A percentile compares a stretch with the other conserved stretches of the same genome.
Evolutionary conservation across 768 basidiomycete species (phyloP).

Genomic region (Jaapia argillacea): DNA sequence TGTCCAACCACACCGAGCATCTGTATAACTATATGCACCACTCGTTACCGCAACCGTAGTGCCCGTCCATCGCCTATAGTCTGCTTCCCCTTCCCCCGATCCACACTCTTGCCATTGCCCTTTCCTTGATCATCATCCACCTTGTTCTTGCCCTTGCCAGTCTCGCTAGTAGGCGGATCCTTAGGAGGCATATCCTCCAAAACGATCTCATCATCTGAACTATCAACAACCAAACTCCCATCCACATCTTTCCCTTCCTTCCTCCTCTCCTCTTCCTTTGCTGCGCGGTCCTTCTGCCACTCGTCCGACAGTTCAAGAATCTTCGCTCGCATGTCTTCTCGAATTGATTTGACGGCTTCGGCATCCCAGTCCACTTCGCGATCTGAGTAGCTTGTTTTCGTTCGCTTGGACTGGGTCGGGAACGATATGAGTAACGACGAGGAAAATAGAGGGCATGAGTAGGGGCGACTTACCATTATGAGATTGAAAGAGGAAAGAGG

Average conservation of each 20-base stretch:
- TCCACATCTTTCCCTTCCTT: slow-evolving; percentile 19
- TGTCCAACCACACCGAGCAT: no score
- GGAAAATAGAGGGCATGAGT: slow-evolving; percentile 8
- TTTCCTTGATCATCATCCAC: no score
- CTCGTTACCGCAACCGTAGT: no score
- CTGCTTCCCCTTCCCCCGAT: no score
- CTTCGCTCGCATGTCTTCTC: slow-evolving; percentile 31
- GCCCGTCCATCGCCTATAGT: no score
- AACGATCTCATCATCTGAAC: slow-evolving; percentile 31
- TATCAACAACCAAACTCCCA: slow-evolving; percentile 15
- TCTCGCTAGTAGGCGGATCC: background rate
- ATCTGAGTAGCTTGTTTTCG: slow-evolving; percentile 23
- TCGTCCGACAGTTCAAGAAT: slow-evolving; percentile 36
- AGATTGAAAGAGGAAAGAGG: slow-evolving; percentile 40
- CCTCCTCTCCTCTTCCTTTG: slow-evolving; percentile 21
- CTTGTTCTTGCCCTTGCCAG: background rate
- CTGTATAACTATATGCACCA: no score
- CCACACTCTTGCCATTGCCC: no score
- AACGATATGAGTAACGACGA: background rate
- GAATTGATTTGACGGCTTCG: slow-evolving; percentile 31
- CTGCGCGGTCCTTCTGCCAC: slow-evolving; percentile 17
- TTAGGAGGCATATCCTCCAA: slow-evolving; percentile 17
- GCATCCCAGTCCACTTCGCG: slow-evolving; percentile 45
- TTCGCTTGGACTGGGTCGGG: slow-evolving; percentile 18
- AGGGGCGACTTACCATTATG: slow-evolving; percentile 40